Base-by-base conservation (phyloP, 1,284 basidiomycete species). In the Fomitopsis pinicola region DNA sequence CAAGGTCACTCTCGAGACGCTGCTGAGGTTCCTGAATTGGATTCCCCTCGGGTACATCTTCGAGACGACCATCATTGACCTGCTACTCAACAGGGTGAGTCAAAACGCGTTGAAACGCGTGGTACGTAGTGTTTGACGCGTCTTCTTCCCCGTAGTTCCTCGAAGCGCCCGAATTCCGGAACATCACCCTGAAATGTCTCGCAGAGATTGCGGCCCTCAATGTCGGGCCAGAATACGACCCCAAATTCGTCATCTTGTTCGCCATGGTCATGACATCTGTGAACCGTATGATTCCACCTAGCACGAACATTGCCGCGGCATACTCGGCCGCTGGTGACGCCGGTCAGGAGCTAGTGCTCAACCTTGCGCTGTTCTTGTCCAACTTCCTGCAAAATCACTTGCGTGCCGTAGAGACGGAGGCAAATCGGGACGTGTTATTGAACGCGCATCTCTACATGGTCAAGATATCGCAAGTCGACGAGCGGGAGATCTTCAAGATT, bases 31-130 rank as follows among this genome's bases (percentile, higher is more conserved):
- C 84, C 80, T 99, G 70, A 98, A 98, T 77, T 99, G 97, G 97
- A 99, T 99, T 72, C 97, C 97, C 55, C 81, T 99, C 52, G 97
- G 97, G 30, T 99, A 97, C 76, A 98, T 99, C 69, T 99, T 99
- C 68, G 97, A 99, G 80, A 99, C 97, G 1, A 94, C 92, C 56
- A 92, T 99, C 71, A 98, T 99, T 68, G 97, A 99, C 78, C 84
- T 94, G 62, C 82, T 99, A 26, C 84, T 99, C 56, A 89, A 88
- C 69, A 85, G 95, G 68, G 94, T 94, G 75, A 75, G 91, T 82
- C 42, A 63, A 14, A 14, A 45, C 9, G 36, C 48, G 58, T 58
- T 45, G 63, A 52, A 55, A 55, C 46, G 46, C 53, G 57, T 63
- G 12, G 10, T 9, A 40, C 35, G 45, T 38, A 15, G 35, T 42